These are phyloP conservation scores for Phalaenopsis hybrid DNA, from an alignment of 116 monocot species.

Conservation along the genomic window DNA sequence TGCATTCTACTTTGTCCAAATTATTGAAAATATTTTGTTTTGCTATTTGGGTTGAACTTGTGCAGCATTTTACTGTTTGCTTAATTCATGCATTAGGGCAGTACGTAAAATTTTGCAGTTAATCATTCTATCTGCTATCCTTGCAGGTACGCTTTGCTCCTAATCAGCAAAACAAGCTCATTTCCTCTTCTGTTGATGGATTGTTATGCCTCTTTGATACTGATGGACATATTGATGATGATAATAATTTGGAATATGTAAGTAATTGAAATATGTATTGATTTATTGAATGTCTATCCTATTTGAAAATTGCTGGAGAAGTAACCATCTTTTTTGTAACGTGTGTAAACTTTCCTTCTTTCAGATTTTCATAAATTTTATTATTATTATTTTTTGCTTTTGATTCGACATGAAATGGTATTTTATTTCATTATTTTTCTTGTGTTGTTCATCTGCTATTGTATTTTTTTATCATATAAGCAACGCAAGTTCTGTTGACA, in stretches of 20 bases:
- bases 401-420: too few species aligned
- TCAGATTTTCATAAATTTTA: too few species aligned
- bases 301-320: too few species aligned
- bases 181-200: constrained; percentile 92
- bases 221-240: constrained; percentile 72
- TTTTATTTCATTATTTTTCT: too few species aligned
- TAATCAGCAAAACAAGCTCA: constrained; percentile 57
- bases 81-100: neutral
- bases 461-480: too few species aligned
- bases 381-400: too few species aligned
- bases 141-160: constrained; percentile 74
- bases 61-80: neutral
- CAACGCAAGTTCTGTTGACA: too few species aligned
- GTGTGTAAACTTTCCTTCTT: too few species aligned
- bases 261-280: constrained; percentile 9
- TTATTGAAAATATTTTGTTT: neutral
- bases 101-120: neutral
- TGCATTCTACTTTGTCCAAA: neutral
- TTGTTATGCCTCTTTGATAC: constrained; percentile 77
- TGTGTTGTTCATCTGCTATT: too few species aligned
- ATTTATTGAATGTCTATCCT: too few species aligned
- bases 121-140: neutral
- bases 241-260: constrained; percentile 71
- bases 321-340: too few species aligned
- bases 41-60: neutral